Base-by-base conservation (phyloP, 2,329 filamentous ascomycete species). In the Lecanicillium sp. region DNA sequence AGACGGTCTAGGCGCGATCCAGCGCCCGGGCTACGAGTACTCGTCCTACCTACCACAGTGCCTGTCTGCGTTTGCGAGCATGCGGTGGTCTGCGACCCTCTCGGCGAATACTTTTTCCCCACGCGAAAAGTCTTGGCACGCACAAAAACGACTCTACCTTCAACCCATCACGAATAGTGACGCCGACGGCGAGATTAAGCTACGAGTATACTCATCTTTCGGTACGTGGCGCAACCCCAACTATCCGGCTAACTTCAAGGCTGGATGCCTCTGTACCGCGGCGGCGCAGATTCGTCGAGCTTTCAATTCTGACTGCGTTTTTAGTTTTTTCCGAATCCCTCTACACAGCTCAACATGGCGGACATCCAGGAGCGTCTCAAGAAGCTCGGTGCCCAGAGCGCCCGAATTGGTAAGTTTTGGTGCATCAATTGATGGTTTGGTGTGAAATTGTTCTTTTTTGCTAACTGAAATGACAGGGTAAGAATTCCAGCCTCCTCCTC, bases 361-460 rank as follows among this genome's bases (percentile, higher is more conserved):
- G 71, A 74, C 57, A 57, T 75, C 51, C 71, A 75, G 64, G 71
- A 75, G 64, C 68, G 71, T 54, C 67, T 75, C 55, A 75, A 74
- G 71, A 75, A 75, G 71, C 70, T 74, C 48, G 70, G 69, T 60
- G 51, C 34, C 35, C 40, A 53, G 52, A 52, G 54, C 44, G 69
- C 69, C 57, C 69, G 71, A 63, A 86, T 81, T 68, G 83, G 83
- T 86, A 78, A 57, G 81, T 78, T 37, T 42, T 15, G 42, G 17
- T 4, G 10, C 17, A 4, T 10, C 12, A 35, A 34, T 33, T 37
- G 17, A 27, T 39, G 17, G 33, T 31, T 25, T 39, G 40, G 40
- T 40, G 31, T 32, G 34, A 30, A n/a, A 15, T 35, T n/a, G n/a
- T n/a, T n/a, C n/a, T n/a, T 29, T 14, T 32, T 22, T 44, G 37